Base-by-base conservation (phyloP, 805 yeast genomes). In the Saturnispora saitoi region DNA sequence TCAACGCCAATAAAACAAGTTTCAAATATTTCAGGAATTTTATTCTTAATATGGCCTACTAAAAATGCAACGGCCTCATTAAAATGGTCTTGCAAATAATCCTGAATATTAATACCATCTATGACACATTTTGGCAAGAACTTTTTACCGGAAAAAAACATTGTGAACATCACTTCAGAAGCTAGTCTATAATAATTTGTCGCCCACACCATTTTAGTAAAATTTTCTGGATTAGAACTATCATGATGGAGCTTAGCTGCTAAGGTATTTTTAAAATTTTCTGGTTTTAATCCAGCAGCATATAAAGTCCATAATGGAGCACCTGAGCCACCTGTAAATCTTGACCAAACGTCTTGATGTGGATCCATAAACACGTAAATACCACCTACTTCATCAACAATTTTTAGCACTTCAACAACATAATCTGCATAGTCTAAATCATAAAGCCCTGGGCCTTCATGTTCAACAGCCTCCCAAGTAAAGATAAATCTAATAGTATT, bases 391-490 rank as follows among this genome's bases (percentile, higher is more conserved):
- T 71, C 60, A 42, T 76, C 71, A 12, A 85, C 73, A 7, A 78
- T 74, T 47, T 72, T 69, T 47, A 90, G 64, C 4, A 88, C 67
- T 48, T 80, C 69, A 38, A 83, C 68, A 0, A 93, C 79, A 62
- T 81, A 86, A 26, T 81, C 78, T 44, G 88, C 74, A 58, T 77
- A 90, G 17, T 80, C 88, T 24, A 76, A 78, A 63, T 90, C 97
- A 60, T 89, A 90, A 9, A 63, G 63, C 0, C 86, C 93, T 0
- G 97, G 97, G 0, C 95, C 96, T 42, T 67, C 70, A 57, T 90
- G 96, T 63, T 90, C 97, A 8, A 90, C 58, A 0, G 96, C 91
- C 62, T 90, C 97, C 97, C 97, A 90, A 0, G 95, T 83, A 45
- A 86, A 70, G 17, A 88, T 68, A 61, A 81, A 85, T 49, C 97